Base-by-base conservation (phyloP, 306 rosid genomes). In the Casuarina cunninghamiana region DNA sequence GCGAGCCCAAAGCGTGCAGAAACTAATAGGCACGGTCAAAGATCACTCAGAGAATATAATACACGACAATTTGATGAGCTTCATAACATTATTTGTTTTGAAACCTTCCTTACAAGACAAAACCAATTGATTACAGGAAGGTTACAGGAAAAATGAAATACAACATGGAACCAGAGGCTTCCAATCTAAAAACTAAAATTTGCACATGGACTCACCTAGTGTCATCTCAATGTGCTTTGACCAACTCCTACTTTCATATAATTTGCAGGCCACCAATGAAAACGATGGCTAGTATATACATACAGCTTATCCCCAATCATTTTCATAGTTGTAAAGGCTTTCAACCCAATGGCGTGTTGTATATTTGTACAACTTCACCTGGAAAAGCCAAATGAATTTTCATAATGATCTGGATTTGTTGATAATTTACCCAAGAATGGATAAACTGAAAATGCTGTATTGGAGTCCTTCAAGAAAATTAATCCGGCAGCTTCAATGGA, bases 281-380 rank as follows among this genome's bases (percentile, higher is more conserved):
- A 82, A 80, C 63, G 21, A 60, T 11, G 48, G 79, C 79, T 53
- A 54, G 74, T 79, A 78, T 72, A 66, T 88, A 79, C 88, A 79
- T 51, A 86, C 39, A 78, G 78, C 78, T 55, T 80, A 74, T 74
- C 83, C 86, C 83, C 75, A 89, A 82, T 79, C 86, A 80, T 78
- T 82, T 76, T 85, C 82, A 54, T 82, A 78, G 86, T 81, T 78
- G 78, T 71, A 5, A 19, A 69, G 87, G 89, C 92, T 76, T 87
- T 88, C 84, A 76, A 79, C 93, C 93, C 84, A 54, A 65, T 63
- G 82, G 96, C 81, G 95, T 89, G 97, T 87, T 90, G 97, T 91
- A 83, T 91, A 82, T 77, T 83, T 88, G 83, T 86, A 89, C 97
- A 95, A 91, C 96, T 93, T 95, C 96, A 87, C 97, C 57, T 77